These are phyloP conservation scores for Vaccinium vitisidaea DNA, from an alignment of 148 eudicot genomes.

Conservation along the genomic window DNA sequence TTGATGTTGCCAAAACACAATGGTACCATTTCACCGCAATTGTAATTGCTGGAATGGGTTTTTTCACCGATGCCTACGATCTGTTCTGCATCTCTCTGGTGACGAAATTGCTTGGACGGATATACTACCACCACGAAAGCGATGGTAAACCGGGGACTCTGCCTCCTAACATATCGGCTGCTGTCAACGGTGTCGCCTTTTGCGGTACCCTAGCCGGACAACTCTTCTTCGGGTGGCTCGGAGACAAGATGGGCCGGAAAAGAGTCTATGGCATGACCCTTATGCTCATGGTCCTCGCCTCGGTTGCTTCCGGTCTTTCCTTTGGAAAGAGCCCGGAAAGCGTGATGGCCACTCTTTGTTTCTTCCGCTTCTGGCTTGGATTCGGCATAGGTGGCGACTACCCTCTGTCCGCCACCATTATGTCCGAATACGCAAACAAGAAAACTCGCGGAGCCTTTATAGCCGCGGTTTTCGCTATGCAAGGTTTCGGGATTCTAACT, in stretches of 20 bases:
- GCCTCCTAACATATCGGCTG: constrained; percentile 8
- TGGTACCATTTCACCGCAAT: constrained; percentile 13
- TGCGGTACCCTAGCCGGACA: constrained; percentile 6
- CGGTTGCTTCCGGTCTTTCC: neutral
- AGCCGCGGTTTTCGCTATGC: constrained; percentile 5
- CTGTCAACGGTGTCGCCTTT: constrained; percentile 2
- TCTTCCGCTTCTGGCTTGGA: constrained; percentile 5
- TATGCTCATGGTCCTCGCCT: neutral
- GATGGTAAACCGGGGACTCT: neutral
- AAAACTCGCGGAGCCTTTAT: constrained; percentile 10
- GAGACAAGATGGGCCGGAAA: neutral
- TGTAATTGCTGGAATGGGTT: neutral
- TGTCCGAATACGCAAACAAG: constrained; percentile 8
- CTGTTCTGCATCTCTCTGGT: constrained; percentile 4
- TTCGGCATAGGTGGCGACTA: constrained; percentile 9
- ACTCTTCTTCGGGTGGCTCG: constrained; percentile 8
- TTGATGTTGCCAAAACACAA: constrained; percentile 7
- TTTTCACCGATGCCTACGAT: constrained; percentile 12
- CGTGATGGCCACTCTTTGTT: constrained; percentile 4
- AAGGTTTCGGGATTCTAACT: neutral
- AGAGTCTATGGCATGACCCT: constrained; percentile 12
- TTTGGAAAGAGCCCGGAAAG: neutral
- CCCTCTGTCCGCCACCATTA: constrained; percentile 12
- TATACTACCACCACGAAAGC: constrained; percentile 2
- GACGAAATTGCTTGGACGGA: neutral